Evolutionary conservation across 2,329 filamentous ascomycete species (phyloP), one percentile per base, ranked within the genome.

Genomic region (Bipolaris victoriae): DNA sequence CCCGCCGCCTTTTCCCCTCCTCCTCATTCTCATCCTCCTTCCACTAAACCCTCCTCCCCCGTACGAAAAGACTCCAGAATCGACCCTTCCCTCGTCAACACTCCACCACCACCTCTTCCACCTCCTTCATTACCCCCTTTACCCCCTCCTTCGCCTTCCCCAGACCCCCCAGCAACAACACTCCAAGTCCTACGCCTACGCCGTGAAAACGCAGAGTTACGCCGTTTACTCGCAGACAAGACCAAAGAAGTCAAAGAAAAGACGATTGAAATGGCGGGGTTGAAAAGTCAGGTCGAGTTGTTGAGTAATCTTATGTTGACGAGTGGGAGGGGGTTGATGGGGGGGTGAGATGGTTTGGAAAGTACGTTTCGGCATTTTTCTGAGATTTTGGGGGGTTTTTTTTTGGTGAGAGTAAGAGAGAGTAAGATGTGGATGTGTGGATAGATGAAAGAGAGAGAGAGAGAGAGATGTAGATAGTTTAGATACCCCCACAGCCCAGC

Each of bases 221-320:
- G 64, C 16, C 52, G 55, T 5, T 54, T 62, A 24, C 61, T 73
- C 4, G 51, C 36, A 15, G 59, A 65, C 33, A 62, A 61, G 46
- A 68, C 62, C 3, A 69, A 69, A 36, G 69, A 71, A 37, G 29
- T 70, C n/a, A 64, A 69, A 29, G 63, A 70, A 39, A 68, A 65
- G 59, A 60, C 57, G 15, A 66, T 62, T 7, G 68, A 68, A 55
- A 71, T 67, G 59, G 63, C 69, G 35, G 59, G 57, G 11, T 47
- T 74, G 35, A 63, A 61, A 39, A 63, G 65, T 26, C 69, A 74
- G 48, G 43, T 73, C 1, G 71, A 74, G 44, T 57, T 62, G n/a
- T 24, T 72, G 46, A 68, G 64, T 39, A 66, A 63, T 52, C 64
- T 72, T 60, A 65, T 65, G 43, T 55, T 70, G 57, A 45, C 52